phyloP scores from a whole-genome alignment of 306 rosid genomes.

The Trifolium fragiferum region DNA sequence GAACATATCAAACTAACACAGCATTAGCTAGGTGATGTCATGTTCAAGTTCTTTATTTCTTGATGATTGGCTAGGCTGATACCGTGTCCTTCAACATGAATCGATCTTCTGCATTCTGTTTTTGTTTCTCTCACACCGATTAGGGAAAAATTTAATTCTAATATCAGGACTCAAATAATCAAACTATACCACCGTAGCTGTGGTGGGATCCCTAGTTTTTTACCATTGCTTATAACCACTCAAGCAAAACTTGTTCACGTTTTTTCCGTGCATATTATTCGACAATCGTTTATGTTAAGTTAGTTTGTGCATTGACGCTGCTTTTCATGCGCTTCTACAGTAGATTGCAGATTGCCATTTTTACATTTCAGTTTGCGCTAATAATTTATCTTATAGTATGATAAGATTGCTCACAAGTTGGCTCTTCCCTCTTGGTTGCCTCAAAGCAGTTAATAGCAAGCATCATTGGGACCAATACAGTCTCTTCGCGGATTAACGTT shows the following conservation, averaged over 20 bases:
- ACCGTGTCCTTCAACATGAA: background rate
- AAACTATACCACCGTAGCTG: background rate
- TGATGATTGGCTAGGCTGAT: background rate
- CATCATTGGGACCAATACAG: conserved; percentile 82
- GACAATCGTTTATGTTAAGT: too few relatives aligned
- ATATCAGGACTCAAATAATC: background rate
- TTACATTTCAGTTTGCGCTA: background rate
- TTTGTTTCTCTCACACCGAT: background rate
- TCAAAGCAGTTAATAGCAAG: conserved; percentile 70
- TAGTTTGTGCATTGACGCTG: conserved; percentile 27
- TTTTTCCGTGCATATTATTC: too few relatives aligned
- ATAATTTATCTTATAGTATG: conserved; percentile 18
- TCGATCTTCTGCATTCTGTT: background rate
- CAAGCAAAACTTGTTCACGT: too few relatives aligned
- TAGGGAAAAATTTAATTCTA: background rate
- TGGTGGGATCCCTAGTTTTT: too few relatives aligned
- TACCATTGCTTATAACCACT: too few relatives aligned
- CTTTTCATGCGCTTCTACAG: background rate
- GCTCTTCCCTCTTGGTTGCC: conserved; percentile 20
- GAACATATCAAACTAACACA: background rate
- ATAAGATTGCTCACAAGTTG: conserved; percentile 18
- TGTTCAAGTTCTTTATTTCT: background rate
- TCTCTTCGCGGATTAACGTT: conserved; percentile 79
- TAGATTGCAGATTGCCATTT: conserved; percentile 13
- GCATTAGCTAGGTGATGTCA: background rate